Evolutionary conservation across 1,284 basidiomycete species (phyloP), one percentile per base, ranked within the genome.

Genomic region (Ceratorhiza oryzae-sativae): DNA sequence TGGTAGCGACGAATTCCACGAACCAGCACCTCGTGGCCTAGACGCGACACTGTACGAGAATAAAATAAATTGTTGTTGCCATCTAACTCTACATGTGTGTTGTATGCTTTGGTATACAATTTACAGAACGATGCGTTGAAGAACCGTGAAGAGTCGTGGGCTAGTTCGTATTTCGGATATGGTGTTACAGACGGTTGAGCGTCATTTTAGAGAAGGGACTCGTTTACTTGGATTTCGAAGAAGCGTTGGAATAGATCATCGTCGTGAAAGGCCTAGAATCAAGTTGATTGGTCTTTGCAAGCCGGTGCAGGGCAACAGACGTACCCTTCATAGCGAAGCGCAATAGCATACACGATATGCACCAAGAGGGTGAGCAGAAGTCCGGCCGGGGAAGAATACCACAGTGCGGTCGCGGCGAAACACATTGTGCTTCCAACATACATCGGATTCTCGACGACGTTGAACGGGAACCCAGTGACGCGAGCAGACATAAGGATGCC

Each of bases 401-500:
- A 95, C 36, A 97, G 83, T 0, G 94, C 90, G 1, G 88, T 90
- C 25, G 90, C 94, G 60, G 87, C 82, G 82, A 97, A 97, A 77
- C 89, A 93, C 83, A 97, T 82, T 10, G 93, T 94, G 78, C 91
- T 94, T 6, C 95, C 95, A 60, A 93, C 90, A 78, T 98, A 98
- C 97, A 98, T 98, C 0, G 97, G 97, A 81, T 98, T 91, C 51
- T 88, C 86, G 73, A 97, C 85, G 62, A 98, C 87, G 79, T 97
- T 97, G 86, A 98, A 99, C 0, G 97, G 97, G 83, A 99, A 99
- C 23, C 92, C 90, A 79, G 89, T 87, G 5, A 93, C 90, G 27
- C 89, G 84, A 72, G 91, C 85, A 79, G 95, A 90, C 95, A 98
- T 97, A 70, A 98, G 84, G 77, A 98, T 98, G n/a, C 97, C 97